Evolutionary conservation across 169 alveolate species (phyloP).

Genomic region (Miamiensis avidus): DNA sequence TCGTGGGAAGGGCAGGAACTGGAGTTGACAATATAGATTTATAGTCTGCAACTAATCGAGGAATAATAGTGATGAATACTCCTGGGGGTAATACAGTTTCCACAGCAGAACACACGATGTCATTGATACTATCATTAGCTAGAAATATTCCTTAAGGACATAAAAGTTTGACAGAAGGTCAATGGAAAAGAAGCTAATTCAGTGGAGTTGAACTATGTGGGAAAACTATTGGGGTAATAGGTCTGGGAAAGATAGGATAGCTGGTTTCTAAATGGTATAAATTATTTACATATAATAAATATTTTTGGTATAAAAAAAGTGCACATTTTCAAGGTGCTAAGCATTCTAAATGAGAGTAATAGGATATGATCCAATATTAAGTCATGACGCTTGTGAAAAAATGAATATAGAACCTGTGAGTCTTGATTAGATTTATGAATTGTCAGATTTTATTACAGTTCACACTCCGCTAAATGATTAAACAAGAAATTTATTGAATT

Average conservation of each 20-base stretch:
- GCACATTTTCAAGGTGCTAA: not conserved
- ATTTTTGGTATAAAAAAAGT: no score
- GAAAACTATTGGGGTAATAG: constrained; percentile 32
- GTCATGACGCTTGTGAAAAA: not conserved
- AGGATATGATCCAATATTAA: not conserved
- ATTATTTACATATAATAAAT: no score
- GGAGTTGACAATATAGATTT: constrained; percentile 48
- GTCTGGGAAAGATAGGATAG: constrained; percentile 29
- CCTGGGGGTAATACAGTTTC: constrained; percentile 41
- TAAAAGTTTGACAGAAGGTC: constrained; percentile 4
- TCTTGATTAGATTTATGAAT: not conserved
- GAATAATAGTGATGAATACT: constrained; percentile 40
- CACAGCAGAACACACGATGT: constrained; percentile 40
- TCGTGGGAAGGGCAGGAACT: constrained; percentile 46
- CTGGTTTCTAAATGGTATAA: constrained; percentile 19
- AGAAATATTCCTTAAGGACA: constrained; percentile 32
- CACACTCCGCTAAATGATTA: not conserved
- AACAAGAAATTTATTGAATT: not conserved
- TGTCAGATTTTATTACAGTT: not conserved
- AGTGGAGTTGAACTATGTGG: constrained; percentile 20
- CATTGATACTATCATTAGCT: constrained; percentile 28
- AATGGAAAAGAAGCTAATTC: constrained; percentile 29
- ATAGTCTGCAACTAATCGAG: constrained; percentile 34
- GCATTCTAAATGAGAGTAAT: not conserved
- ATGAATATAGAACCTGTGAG: not conserved